Conservation (phyloP, 2,329 filamentous ascomycete genomes). For the Alternaria burnsii region DNA sequence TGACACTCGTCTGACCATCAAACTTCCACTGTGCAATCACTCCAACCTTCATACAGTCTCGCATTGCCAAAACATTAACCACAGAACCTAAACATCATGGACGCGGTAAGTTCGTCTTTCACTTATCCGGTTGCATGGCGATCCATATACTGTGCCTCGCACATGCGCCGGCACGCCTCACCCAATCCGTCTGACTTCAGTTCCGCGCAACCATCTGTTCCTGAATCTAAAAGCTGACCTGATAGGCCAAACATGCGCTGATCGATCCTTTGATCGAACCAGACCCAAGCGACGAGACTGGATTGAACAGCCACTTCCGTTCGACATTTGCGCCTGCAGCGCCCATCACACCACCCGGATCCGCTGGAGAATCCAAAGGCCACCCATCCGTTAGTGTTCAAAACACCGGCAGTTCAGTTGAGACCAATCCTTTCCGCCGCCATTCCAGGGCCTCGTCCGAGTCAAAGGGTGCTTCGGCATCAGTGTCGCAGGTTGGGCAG, state of each 20-base stretch:
- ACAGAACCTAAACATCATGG: conserved; percentile 6
- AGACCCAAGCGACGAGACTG: conserved; percentile 73
- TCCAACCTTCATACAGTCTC: not conserved
- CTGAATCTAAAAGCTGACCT: conserved; percentile 14
- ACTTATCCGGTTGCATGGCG: not conserved
- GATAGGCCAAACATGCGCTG: conserved; percentile 70
- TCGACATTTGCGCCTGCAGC: conserved; percentile 54
- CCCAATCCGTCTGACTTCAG: not conserved
- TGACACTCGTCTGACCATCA: conserved; percentile 4
- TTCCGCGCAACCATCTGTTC: not conserved
- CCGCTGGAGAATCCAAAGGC: conserved; percentile 38
- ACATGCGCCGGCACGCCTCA: not conserved
- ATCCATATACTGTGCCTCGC: not conserved
- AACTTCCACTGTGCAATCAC: conserved; percentile 1
- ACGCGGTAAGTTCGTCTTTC: conserved; percentile 21
- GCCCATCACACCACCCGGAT: conserved; percentile 44
- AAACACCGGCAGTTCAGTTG: conserved; percentile 49
- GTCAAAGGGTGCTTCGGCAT: conserved; percentile 34
- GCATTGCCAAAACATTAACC: conserved; percentile 1
- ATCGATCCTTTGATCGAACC: conserved; percentile 74
- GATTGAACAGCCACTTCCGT: conserved; percentile 67
- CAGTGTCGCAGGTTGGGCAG: conserved; percentile 25
- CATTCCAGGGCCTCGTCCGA: conserved; percentile 40
- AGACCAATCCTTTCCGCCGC: conserved; percentile 56
- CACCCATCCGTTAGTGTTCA: conserved; percentile 39